Evolutionary conservation across 1,139 yeast genomes (phyloP).

Genomic region (Magnusiomyces sp.): DNA sequence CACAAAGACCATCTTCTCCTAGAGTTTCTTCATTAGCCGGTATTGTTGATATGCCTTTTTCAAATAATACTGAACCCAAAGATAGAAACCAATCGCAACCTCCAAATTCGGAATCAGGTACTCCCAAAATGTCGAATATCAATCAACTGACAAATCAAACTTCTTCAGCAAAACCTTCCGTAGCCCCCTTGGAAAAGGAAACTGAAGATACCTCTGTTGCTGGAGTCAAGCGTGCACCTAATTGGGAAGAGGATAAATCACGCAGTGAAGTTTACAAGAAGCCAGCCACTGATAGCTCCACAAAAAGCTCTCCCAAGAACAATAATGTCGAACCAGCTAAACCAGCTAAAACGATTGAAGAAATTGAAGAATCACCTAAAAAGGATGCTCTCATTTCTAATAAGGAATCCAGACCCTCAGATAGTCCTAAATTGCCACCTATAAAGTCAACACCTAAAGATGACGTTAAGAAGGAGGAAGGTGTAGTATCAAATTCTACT

Average conservation of each 20-base stretch:
- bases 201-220: neutral
- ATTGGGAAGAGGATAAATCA: slow-evolving; percentile 12
- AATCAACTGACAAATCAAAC: neutral
- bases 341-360: neutral
- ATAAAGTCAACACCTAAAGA: no score
- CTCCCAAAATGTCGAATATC: neutral
- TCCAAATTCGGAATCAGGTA: neutral
- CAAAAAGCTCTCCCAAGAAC: neutral
- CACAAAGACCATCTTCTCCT: neutral
- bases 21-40: neutral
- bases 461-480: neutral
- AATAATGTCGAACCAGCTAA: neutral
- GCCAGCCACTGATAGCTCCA: slow-evolving; percentile 1
- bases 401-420: neutral
- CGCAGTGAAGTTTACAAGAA: slow-evolving; percentile 5
- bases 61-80: no score
- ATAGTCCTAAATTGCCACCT: neutral
- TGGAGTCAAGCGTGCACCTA: slow-evolving; percentile 7
- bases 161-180: neutral
- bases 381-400: neutral
- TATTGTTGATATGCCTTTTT: neutral
- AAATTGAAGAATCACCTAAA: neutral
- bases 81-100: neutral
- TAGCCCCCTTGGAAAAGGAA: neutral
- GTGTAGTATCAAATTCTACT: neutral